A percentile compares a stretch with the other conserved stretches of the same genome.
Evolutionary conservation across 805 yeast genomes (phyloP).

Genomic region (Saccharomycopsis fibuligera): DNA sequence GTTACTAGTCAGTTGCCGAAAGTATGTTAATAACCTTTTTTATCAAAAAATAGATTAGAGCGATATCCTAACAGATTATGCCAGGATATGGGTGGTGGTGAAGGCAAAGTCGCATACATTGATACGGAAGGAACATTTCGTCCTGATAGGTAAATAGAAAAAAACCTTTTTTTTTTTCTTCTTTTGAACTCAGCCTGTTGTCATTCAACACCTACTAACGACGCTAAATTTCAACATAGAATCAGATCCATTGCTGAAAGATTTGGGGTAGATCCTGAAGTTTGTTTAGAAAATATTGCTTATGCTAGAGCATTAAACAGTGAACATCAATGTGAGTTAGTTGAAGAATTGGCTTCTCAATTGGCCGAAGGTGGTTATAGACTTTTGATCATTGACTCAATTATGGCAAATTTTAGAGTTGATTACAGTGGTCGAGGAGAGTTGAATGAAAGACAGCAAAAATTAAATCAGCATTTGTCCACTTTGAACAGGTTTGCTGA

Average conservation of each 20-base stretch:
- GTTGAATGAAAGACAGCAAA: constrained; percentile 69
- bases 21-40: constrained; percentile 23
- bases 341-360: constrained; percentile 60
- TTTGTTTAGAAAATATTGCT: constrained; percentile 63
- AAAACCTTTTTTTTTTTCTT: too few relatives aligned
- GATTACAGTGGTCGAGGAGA: constrained; percentile 78
- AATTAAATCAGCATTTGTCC: constrained; percentile 51
- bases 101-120: constrained; percentile 72
- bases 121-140: constrained; percentile 82
- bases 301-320: constrained; percentile 74
- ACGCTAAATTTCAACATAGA: constrained; percentile 25
- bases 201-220: not conserved
- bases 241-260: constrained; percentile 59
- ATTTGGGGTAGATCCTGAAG: constrained; percentile 62
- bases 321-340: constrained; percentile 71
- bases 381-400: constrained; percentile 58
- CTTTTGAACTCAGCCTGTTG: too few relatives aligned
- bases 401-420: constrained; percentile 74
- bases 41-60: too few relatives aligned
- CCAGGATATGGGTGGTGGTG: constrained; percentile 65
- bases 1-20: constrained; percentile 70
- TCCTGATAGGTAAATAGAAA: constrained; percentile 52
- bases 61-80: too few relatives aligned
- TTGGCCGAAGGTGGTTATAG: constrained; percentile 63
- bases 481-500: constrained; percentile 58